Conservation (phyloP, 2,329 filamentous ascomycete species). For the Penicillium sp. region DNA sequence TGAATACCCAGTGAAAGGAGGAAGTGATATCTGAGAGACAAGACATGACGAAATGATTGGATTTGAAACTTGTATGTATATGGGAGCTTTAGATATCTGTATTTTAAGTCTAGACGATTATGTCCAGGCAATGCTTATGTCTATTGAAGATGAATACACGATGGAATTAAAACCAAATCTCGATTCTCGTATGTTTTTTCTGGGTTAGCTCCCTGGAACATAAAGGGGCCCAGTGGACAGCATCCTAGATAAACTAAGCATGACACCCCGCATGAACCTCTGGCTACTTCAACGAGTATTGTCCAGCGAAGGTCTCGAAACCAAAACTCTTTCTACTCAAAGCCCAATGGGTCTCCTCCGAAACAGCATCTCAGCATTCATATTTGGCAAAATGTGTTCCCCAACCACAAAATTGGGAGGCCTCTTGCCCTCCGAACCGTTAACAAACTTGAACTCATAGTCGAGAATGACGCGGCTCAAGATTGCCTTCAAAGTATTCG, state of each 20-base stretch:
- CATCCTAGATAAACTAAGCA: background rate
- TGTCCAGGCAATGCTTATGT: background rate
- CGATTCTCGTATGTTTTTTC: background rate
- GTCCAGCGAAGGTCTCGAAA: background rate
- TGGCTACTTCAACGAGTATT: background rate
- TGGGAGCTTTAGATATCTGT: background rate
- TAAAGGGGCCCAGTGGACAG: no score
- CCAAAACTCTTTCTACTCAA: background rate
- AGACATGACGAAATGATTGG: background rate
- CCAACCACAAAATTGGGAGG: conserved; percentile 28
- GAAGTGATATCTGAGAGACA: background rate
- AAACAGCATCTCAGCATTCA: conserved; percentile 22
- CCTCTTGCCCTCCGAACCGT: conserved; percentile 13
- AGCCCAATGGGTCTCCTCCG: conserved; percentile 18
- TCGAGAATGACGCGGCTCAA: conserved; percentile 30
- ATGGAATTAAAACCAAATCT: conserved; percentile 9
- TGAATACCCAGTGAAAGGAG: conserved; percentile 8
- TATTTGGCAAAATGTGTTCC: conserved; percentile 32
- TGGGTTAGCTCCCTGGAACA: background rate
- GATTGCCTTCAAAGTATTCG: conserved; percentile 26
- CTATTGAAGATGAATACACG: conserved; percentile 5
- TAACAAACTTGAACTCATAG: conserved; percentile 32
- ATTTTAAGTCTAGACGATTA: background rate
- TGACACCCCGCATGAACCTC: background rate
- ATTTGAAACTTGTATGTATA: conserved; percentile 12